A percentile compares a stretch with the other conserved stretches of the same genome.
Evolutionary conservation across 768 basidiomycete genomes (phyloP).

Genomic region (Gyrodon lividus): DNA sequence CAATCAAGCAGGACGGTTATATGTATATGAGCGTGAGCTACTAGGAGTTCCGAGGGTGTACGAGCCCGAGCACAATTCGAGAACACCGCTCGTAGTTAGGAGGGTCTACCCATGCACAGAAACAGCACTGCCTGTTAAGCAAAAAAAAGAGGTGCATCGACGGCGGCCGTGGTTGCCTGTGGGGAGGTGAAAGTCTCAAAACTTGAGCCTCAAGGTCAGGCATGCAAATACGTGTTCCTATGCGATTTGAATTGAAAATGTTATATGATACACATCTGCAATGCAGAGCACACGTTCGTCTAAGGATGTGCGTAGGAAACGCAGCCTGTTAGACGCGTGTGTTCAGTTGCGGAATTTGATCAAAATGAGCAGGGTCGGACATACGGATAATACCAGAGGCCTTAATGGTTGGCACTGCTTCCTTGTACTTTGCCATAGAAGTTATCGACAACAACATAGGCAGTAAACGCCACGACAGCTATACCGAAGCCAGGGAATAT

Average conservation of each 20-base stretch:
- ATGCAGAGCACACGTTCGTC: not conserved
- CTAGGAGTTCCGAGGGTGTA: too few relatives aligned
- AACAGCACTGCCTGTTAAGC: too few relatives aligned
- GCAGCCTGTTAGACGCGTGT: too few relatives aligned
- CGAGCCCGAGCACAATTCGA: too few relatives aligned
- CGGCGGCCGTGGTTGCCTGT: too few relatives aligned
- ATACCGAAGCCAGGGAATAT: constrained; percentile 95
- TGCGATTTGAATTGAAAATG: not conserved
- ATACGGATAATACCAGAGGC: not conserved
- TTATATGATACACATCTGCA: constrained; percentile 13
- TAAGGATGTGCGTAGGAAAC: not conserved
- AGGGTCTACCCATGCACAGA: too few relatives aligned
- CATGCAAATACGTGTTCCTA: not conserved
- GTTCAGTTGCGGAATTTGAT: not conserved
- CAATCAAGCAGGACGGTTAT: too few relatives aligned
- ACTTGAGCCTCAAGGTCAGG: too few relatives aligned
- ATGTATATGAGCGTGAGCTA: too few relatives aligned
- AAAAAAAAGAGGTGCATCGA: too few relatives aligned
- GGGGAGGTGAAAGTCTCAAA: too few relatives aligned
- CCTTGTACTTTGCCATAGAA: constrained; percentile 44
- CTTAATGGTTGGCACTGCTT: constrained; percentile 17
- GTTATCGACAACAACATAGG: constrained; percentile 87
- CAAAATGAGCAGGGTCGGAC: not conserved
- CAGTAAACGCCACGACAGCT: constrained; percentile 87
- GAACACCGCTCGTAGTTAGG: too few relatives aligned